Evolutionary conservation across 139 green algal species (phyloP).

Genomic region (Coccomyxa sp.): DNA sequence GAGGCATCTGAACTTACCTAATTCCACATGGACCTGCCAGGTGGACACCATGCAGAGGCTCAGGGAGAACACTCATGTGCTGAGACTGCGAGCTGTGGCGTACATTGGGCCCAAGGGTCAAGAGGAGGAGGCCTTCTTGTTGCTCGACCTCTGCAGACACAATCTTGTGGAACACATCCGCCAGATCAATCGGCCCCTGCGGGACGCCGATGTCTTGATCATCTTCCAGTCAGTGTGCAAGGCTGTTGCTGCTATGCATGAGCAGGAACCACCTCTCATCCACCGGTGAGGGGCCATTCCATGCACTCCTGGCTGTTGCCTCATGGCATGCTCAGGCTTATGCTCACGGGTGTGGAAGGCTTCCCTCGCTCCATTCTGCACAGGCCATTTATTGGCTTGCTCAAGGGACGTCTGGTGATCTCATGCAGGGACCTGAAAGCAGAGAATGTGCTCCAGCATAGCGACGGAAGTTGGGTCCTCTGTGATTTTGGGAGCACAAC

Average conservation of each 20-base stretch:
- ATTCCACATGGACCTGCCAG: no score
- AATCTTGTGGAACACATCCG: conserved; percentile 60
- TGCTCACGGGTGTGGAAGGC: no score
- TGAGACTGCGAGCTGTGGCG: conserved; percentile 57
- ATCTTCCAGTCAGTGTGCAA: conserved; percentile 60
- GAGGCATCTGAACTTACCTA: no score
- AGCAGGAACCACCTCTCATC: conserved; percentile 52
- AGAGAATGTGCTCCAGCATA: conserved; percentile 87
- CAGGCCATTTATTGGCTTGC: background rate
- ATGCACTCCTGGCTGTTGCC: background rate
- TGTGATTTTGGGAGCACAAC: conserved; percentile 92
- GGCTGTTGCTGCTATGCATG: conserved; percentile 73
- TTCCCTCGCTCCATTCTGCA: no score
- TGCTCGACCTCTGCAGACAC: conserved; percentile 73
- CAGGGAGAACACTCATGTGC: conserved; percentile 38
- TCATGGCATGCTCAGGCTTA: background rate
- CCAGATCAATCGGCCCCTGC: conserved; percentile 29
- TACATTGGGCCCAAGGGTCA: conserved; percentile 38
- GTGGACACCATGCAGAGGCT: conserved; percentile 35
- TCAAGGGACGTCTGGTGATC: background rate
- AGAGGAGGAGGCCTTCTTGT: conserved; percentile 69
- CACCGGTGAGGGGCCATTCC: conserved; percentile 57
- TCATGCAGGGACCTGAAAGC: conserved; percentile 84
- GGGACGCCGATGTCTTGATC: conserved; percentile 37
- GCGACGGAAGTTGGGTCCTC: conserved; percentile 78